Percentiles rank a stretch among this genome's conserved stretches.
These are phyloP conservation scores for Fomitopsis pulvina DNA, from an alignment of 768 basidiomycete species.

Conservation along the genomic window DNA sequence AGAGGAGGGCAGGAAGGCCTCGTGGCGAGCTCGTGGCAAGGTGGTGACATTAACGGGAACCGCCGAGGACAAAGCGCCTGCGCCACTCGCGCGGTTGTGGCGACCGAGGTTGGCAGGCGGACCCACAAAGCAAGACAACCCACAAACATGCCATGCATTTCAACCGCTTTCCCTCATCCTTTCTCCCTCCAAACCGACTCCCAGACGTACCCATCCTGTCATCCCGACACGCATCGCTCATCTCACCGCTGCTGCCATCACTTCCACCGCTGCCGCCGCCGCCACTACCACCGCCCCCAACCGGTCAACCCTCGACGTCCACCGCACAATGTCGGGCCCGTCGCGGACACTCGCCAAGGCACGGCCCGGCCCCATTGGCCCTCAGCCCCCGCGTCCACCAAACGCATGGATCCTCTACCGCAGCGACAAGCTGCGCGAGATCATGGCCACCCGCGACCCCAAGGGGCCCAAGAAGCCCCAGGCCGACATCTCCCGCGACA, in stretches of 20 bases:
- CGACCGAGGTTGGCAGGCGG: neutral
- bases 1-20: too few species aligned
- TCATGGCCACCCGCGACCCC: neutral
- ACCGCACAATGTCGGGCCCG: neutral
- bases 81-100: neutral
- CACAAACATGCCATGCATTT: slow-evolving; percentile 1
- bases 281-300: neutral
- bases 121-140: slow-evolving; percentile 7
- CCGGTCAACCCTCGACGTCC: neutral
- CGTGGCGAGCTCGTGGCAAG: too few species aligned
- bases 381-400: slow-evolving; percentile 9
- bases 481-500: slow-evolving; percentile 7
- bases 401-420: slow-evolving; percentile 18
- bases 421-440: slow-evolving; percentile 6
- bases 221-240: neutral
- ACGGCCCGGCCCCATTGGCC: neutral
- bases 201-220: neutral
- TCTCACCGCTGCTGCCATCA: neutral
- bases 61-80: too few species aligned
- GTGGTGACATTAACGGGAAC: too few species aligned
- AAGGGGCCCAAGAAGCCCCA: slow-evolving; percentile 3
- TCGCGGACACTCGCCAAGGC: neutral
- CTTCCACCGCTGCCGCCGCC: neutral
- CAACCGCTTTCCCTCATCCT: neutral
- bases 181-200: neutral